These are phyloP conservation scores for Rhizophora mangle DNA, from an alignment of 345 rosid species.

Conservation along the genomic window DNA sequence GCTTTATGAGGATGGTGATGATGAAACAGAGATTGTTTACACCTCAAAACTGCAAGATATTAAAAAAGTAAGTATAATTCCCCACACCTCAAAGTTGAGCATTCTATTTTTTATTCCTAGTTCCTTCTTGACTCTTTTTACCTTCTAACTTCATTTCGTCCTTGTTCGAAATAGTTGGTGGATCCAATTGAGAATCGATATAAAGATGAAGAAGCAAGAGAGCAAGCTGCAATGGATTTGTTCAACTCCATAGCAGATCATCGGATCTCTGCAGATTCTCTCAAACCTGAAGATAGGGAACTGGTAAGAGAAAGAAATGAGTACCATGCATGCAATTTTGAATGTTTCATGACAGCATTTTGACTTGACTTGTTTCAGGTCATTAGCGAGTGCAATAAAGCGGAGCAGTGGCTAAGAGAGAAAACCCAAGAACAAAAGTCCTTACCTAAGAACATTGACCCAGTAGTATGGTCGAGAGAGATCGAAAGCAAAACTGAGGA, in stretches of 20 bases:
- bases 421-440: constrained; percentile 47
- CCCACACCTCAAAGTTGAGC: background rate
- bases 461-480: constrained; percentile 54
- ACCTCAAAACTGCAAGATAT: constrained; percentile 51
- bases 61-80: constrained; percentile 42
- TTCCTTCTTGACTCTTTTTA: background rate
- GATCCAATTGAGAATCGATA: constrained; percentile 65
- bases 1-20: constrained; percentile 79
- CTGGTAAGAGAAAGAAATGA: constrained; percentile 31
- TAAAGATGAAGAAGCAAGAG: constrained; percentile 62
- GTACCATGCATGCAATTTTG: background rate
- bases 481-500: constrained; percentile 54
- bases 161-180: constrained; percentile 39
- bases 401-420: constrained; percentile 66
- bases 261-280: constrained; percentile 43
- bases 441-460: constrained; percentile 49
- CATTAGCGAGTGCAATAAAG: constrained; percentile 57
- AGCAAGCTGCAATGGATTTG: constrained; percentile 52
- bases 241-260: constrained; percentile 45
- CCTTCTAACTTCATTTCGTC: background rate
- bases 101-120: background rate
- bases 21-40: constrained; percentile 68
- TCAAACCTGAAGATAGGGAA: constrained; percentile 47
- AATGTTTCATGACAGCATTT: background rate
- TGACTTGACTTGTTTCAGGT: constrained; percentile 38